Evolutionary conservation across 441 rosid genomes (phyloP).

Genomic region (Pelargonium hybrid): DNA sequence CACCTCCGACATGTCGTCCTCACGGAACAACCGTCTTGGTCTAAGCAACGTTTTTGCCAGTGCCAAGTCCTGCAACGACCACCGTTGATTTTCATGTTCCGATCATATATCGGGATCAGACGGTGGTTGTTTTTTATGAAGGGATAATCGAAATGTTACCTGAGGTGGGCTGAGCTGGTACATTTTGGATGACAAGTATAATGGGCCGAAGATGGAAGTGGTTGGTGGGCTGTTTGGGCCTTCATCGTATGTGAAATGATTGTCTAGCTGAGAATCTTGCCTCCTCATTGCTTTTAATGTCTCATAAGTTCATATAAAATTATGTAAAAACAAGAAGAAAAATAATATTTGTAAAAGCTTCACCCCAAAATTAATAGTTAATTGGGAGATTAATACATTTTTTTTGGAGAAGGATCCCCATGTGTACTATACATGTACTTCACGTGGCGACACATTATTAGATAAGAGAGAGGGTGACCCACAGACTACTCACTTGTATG

Average conservation of each 20-base stretch:
- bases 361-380: neutral
- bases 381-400: neutral
- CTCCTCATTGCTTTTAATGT: constrained; percentile 9
- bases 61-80: constrained; percentile 5
- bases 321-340: neutral
- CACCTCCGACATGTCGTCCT: constrained; percentile 12
- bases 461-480: no score
- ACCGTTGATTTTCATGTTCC: neutral
- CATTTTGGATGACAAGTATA: neutral
- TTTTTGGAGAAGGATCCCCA: no score
- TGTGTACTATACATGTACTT: no score
- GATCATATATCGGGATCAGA: neutral
- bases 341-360: neutral
- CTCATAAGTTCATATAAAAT: neutral
- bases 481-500: no score
- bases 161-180: constrained; percentile 18
- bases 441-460: no score
- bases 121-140: neutral
- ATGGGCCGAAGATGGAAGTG: constrained; percentile 15
- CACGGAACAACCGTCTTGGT: constrained; percentile 14
- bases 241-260: constrained; percentile 12
- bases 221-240: constrained; percentile 15
- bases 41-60: constrained; percentile 11
- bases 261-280: constrained; percentile 12
- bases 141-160: neutral